phyloP scores from a whole-genome alignment of 176 grass and related monocot genomes.

The Eragrostis nindensis region DNA sequence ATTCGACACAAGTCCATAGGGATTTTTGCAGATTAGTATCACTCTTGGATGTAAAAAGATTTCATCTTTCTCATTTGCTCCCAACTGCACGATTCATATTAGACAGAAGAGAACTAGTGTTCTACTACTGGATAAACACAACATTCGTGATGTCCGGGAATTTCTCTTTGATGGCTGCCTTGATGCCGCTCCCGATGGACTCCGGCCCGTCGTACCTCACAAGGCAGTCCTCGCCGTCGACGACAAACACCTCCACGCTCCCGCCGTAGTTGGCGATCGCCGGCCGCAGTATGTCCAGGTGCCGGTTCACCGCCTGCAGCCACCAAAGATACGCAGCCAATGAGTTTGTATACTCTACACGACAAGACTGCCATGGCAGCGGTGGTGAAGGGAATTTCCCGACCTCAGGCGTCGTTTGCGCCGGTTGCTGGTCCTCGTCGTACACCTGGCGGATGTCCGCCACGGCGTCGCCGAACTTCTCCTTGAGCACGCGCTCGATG shows the following conservation, averaged over 20 bases:
- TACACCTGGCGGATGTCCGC: slow-evolving; percentile 76
- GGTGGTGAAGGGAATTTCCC: not conserved
- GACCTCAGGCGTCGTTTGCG: slow-evolving; percentile 65
- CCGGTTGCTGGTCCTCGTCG: slow-evolving; percentile 46
- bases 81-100: not conserved
- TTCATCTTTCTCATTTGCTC: not conserved
- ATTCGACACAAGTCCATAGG: not conserved
- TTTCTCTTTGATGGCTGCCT: slow-evolving; percentile 92
- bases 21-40: not conserved
- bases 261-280: slow-evolving; percentile 92
- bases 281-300: slow-evolving; percentile 94
- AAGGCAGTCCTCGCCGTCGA: slow-evolving; percentile 75
- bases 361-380: not conserved
- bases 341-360: not conserved
- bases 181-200: slow-evolving; percentile 84
- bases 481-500: slow-evolving; percentile 86
- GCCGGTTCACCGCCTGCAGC: slow-evolving; percentile 83
- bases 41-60: not conserved
- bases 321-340: not conserved
- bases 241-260: slow-evolving; percentile 72
- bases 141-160: slow-evolving; percentile 91
- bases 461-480: slow-evolving; percentile 91
- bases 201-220: slow-evolving; percentile 86
- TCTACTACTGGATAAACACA: slow-evolving; percentile 64
- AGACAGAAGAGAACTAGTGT: not conserved